Evolutionary conservation across 176 grass and related monocot genomes (phyloP), one percentile per base, ranked within the genome.

Genomic region (Chloris gayana): DNA sequence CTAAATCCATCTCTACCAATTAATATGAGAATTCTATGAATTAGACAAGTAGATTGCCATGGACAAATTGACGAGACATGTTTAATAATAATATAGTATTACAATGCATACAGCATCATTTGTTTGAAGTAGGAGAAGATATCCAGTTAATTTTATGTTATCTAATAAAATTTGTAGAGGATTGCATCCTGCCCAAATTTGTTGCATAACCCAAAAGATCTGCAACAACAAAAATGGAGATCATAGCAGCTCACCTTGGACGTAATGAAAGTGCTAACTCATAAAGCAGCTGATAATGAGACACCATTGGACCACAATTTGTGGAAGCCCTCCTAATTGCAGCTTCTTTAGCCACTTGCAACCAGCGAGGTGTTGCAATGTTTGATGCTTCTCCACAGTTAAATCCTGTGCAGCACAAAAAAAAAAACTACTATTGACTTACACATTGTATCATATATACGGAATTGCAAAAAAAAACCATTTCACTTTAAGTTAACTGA

Each of bases 271-370:
- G 50, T 87, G 96, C 90, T 86, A 99, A 80, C 63, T 91, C 68
- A 79, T 99, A 95, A 86, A 99, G 96, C 59, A 99, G 91, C 76
- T 99, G 96, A 93, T 93, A 99, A 87, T 99, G 96, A 88, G 96
- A 99, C 57, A 99, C 91, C 96, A 99, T 90, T 33, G 96, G 96
- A 72, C 90, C 90, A 80, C 84, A 93, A 86, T 99, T 99, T 81
- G 93, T 95, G 50, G 96, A 99, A 95, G 96, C 96, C 88, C 96
- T 95, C 87, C 96, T 83, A 82, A 99, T 91, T 84, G 96, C 96
- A 88, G 96, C 96, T 79, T 99, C 92, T 91, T 99, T 99, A 75
- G 96, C 96, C 67, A 99, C 90, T 64, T 87, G 80, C 80, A 99
- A 91, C 96, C 96, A 99, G 78, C 64, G 69, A 86, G 96, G 96